These are phyloP conservation scores for Penicillium lagena DNA, from an alignment of 495 filamentous ascomycete species.

Conservation along the genomic window DNA sequence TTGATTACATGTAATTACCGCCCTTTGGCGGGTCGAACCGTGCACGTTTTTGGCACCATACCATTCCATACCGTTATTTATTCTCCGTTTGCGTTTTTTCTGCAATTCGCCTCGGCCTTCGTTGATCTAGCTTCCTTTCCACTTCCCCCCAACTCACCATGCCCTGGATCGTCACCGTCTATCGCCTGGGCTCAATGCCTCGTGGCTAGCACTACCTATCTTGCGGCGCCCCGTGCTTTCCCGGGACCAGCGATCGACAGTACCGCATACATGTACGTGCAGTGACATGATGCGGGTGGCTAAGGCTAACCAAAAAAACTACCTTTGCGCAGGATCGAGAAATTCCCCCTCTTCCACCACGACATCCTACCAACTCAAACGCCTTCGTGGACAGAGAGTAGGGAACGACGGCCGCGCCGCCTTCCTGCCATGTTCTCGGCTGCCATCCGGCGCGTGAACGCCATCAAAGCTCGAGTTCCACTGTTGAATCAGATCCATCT, in stretches of 20 bases:
- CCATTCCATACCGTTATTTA: constrained; percentile 1
- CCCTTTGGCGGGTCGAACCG: not conserved
- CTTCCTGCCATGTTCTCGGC: constrained; percentile 25
- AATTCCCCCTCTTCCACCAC: constrained; percentile 9
- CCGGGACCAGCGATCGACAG: constrained; percentile 13
- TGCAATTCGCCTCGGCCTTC: too few relatives aligned
- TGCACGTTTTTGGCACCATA: constrained; percentile 9
- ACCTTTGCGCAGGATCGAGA: constrained; percentile 8
- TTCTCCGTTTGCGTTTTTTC: too few relatives aligned
- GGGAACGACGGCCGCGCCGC: constrained; percentile 11
- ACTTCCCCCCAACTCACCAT: not conserved
- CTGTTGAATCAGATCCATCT: constrained; percentile 49
- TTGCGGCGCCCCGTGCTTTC: constrained; percentile 6
- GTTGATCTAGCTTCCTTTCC: not conserved
- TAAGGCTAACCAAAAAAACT: not conserved
- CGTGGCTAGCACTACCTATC: constrained; percentile 10
- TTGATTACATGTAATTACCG: too few relatives aligned
- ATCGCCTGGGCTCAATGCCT: constrained; percentile 12
- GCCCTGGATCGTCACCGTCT: not conserved
- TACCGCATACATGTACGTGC: constrained; percentile 12
- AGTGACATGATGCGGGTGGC: not conserved
- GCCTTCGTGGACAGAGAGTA: constrained; percentile 1
- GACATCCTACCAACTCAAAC: constrained; percentile 2
- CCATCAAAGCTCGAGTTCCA: constrained; percentile 23
- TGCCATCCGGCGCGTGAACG: constrained; percentile 12